phyloP scores from a whole-genome alignment of 805 yeast species.

The Metschnikowia gelsemii region DNA sequence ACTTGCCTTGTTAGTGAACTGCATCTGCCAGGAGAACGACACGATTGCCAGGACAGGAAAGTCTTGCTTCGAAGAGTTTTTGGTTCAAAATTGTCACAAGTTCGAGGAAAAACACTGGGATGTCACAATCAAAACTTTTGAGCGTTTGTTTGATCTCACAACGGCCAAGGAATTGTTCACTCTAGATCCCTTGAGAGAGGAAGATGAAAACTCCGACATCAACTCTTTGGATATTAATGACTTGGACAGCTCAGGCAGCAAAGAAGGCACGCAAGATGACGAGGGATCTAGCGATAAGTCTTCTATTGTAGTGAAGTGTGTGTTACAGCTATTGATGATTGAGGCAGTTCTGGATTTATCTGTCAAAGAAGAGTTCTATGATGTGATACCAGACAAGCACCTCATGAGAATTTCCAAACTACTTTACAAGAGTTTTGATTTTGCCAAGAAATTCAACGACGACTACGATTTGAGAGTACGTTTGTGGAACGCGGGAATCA shows the following conservation, averaged over 20 bases:
- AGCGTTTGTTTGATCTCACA: slow-evolving; percentile 70
- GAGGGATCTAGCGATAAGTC: slow-evolving; percentile 41
- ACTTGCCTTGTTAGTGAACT: slow-evolving; percentile 72
- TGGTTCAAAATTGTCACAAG: slow-evolving; percentile 68
- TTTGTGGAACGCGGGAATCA: slow-evolving; percentile 87
- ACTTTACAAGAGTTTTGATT: slow-evolving; percentile 68
- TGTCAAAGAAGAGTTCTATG: slow-evolving; percentile 66
- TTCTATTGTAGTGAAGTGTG: slow-evolving; percentile 86
- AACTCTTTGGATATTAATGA: slow-evolving; percentile 22
- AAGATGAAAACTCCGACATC: slow-evolving; percentile 20
- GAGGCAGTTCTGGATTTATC: slow-evolving; percentile 81
- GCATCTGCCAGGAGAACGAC: slow-evolving; percentile 96
- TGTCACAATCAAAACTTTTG: slow-evolving; percentile 62
- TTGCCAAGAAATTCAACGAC: slow-evolving; percentile 84
- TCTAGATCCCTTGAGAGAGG: slow-evolving; percentile 46
- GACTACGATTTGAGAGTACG: slow-evolving; percentile 85
- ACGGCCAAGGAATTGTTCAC: slow-evolving; percentile 83
- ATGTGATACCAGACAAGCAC: slow-evolving; percentile 62
- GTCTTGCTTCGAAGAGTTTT: slow-evolving; percentile 76
- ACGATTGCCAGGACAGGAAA: slow-evolving; percentile 95
- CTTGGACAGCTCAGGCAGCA: slow-evolving; percentile 2
- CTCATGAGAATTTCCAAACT: slow-evolving; percentile 59
- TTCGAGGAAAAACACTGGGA: slow-evolving; percentile 75
- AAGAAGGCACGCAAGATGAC: slow-evolving; percentile 11
- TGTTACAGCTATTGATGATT: slow-evolving; percentile 83